These are phyloP conservation scores for Monascus ruber DNA, from an alignment of 2,329 filamentous ascomycete species.

Conservation along the genomic window DNA sequence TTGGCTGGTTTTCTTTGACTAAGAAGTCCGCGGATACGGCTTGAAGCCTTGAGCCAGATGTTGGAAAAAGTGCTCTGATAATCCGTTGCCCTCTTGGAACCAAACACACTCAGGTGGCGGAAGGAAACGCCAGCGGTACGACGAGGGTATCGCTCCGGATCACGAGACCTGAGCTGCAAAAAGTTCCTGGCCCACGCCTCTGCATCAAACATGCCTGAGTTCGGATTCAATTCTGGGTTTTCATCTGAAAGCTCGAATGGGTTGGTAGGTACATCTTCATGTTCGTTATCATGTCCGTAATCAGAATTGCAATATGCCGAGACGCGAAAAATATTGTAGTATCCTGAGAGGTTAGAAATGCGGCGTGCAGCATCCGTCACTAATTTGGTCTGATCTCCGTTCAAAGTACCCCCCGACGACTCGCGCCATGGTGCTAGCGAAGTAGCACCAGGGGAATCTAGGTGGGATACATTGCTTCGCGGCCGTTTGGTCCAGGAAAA, in stretches of 20 bases:
- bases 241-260: conserved; percentile 24
- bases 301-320: no score
- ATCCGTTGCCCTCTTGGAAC: conserved; percentile 31
- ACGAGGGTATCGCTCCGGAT: conserved; percentile 21
- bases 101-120: conserved; percentile 34
- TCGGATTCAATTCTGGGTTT: conserved; percentile 31
- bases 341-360: conserved; percentile 18
- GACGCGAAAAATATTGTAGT: conserved; percentile 6
- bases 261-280: conserved; percentile 10
- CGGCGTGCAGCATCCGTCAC: conserved; percentile 16
- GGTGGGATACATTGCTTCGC: no score
- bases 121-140: conserved; percentile 32
- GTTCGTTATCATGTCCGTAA: conserved; percentile 2
- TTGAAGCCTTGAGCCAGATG: conserved; percentile 26
- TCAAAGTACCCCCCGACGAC: no score
- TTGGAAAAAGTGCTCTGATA: conserved; percentile 36
- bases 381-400: no score
- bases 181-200: conserved; percentile 35
- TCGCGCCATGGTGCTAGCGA: no score
- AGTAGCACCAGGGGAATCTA: no score
- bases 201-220: conserved; percentile 30
- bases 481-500: no score
- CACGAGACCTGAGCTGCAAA: conserved; percentile 19
- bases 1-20: conserved; percentile 22
- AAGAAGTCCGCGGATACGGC: conserved; percentile 15